Evolutionary conservation across 345 rosid species (phyloP).

Genomic region (Hypericum androsaemum): DNA sequence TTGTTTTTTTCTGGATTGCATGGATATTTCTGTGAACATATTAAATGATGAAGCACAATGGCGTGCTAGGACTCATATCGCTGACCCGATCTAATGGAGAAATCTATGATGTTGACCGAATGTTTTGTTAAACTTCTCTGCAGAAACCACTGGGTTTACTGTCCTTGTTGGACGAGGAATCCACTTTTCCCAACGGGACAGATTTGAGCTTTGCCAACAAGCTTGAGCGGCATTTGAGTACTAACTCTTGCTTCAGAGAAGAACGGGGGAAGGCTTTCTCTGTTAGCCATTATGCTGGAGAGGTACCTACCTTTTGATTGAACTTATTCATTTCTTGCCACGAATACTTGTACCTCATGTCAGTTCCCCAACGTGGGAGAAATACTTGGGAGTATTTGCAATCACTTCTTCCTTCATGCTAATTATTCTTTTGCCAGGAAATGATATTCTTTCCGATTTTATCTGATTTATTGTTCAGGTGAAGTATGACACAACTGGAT

Average conservation of each 20-base stretch:
- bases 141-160: conserved; percentile 93
- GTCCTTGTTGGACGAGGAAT: conserved; percentile 91
- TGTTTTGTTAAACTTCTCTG: conserved; percentile 15
- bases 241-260: conserved; percentile 74
- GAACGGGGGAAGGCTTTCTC: conserved; percentile 72
- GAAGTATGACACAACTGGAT: conserved; percentile 83
- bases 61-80: too few relatives aligned
- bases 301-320: conserved; percentile 38
- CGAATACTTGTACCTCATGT: too few relatives aligned
- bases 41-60: too few relatives aligned
- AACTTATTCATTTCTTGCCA: too few relatives aligned
- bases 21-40: too few relatives aligned
- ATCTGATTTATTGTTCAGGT: conserved; percentile 45
- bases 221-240: conserved; percentile 73
- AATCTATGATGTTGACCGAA: background rate
- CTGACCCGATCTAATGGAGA: too few relatives aligned
- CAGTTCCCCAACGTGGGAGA: too few relatives aligned
- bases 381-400: too few relatives aligned
- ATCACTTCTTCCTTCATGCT: too few relatives aligned
- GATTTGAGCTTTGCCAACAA: conserved; percentile 92
- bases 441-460: conserved; percentile 9
- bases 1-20: too few relatives aligned
- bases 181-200: conserved; percentile 92
- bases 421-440: background rate
- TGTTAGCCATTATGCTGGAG: conserved; percentile 90